Evolutionary conservation across 2,329 filamentous ascomycete genomes (phyloP), one percentile per base, ranked within the genome.

Genomic region (Sphaerulina vaccinii): DNA sequence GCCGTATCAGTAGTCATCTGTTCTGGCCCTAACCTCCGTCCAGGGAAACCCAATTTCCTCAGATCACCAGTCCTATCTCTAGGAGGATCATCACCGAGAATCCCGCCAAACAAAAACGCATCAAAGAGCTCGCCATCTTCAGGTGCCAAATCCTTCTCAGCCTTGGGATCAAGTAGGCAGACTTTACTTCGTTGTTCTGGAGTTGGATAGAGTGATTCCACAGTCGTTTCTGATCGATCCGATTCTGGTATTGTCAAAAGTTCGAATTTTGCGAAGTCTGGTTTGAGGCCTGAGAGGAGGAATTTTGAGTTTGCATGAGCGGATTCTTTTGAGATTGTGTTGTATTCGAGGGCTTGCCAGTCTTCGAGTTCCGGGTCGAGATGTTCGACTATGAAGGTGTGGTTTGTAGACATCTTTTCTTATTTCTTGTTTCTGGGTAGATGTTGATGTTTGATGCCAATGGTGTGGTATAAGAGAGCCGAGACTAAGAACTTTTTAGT

Each of bases 1-100:
- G 93, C 93, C 16, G 93, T 99, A 70, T 99, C 93, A 3, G 93
- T 99, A 2, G 93, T 97, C 92, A 99, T 96, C 72, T 99, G 93
- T 63, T 91, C 86, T 6, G 92, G 89, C 0, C 93, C 93, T 23
- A 99, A 78, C 52, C 93, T 81, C 47, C 93, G 84, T 52, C 92
- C 90, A 52, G 85, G 79, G 64, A 95, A 99, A 2, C 93, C 93
- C 69, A 97, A 96, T 72, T 89, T 90, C 46, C 93, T 84, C 63
- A 99, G 76, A 71, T 99, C 93, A n/a, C 88, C 92, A 3, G 93
- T 99, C 56, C 93, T 86, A 72, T 97, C 92, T 95, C 52, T 50
- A 11, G 58, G 55, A 9, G 55, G 51, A 55, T 56, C 56, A 22
- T 61, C 51, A 16, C 51, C 93, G 57, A 99, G 75, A 65, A 99